These are phyloP conservation scores for Parathielavia hyrcaniae DNA, from an alignment of 495 filamentous ascomycete species.

Conservation along the genomic window DNA sequence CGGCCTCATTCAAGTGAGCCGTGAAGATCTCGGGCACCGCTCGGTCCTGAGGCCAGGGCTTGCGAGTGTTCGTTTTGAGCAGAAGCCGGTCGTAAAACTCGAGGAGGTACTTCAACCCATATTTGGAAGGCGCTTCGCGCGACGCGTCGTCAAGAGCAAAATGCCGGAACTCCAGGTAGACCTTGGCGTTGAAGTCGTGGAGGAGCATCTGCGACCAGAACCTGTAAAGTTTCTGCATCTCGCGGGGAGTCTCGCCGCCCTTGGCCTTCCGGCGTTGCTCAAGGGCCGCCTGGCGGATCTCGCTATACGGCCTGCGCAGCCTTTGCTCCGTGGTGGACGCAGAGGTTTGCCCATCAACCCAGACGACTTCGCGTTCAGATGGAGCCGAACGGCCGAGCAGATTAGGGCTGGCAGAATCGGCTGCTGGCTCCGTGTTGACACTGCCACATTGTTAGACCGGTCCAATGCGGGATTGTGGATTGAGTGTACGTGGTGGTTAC, in stretches of 20 bases:
- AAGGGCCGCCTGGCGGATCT: conserved; percentile 52
- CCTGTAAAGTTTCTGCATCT: conserved; percentile 65
- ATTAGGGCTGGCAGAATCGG: neutral
- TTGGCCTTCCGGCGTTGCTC: conserved; percentile 48
- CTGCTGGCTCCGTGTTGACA: conserved; percentile 9
- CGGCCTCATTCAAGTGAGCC: conserved; percentile 26
- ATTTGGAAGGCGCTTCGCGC: conserved; percentile 19
- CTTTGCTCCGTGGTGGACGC: conserved; percentile 30
- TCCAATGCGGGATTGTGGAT: neutral
- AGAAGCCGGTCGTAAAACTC: conserved; percentile 29
- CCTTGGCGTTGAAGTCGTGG: conserved; percentile 65
- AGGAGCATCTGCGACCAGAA: conserved; percentile 77
- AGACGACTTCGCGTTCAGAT: conserved; percentile 13
- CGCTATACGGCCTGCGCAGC: conserved; percentile 48
- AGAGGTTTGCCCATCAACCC: conserved; percentile 15
- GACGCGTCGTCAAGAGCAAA: conserved; percentile 62
- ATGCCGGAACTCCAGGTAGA: conserved; percentile 75
- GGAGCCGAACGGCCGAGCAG: neutral
- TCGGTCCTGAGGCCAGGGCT: conserved; percentile 30
- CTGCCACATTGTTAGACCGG: conserved; percentile 6
- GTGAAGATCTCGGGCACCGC: conserved; percentile 26
- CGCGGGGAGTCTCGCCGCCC: conserved; percentile 39
- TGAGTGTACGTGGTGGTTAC: neutral
- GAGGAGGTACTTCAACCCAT: conserved; percentile 27
- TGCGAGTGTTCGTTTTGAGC: conserved; percentile 21